Evolutionary conservation across 257 asterid species (phyloP).

Genomic region (Penstemon davidsonii): DNA sequence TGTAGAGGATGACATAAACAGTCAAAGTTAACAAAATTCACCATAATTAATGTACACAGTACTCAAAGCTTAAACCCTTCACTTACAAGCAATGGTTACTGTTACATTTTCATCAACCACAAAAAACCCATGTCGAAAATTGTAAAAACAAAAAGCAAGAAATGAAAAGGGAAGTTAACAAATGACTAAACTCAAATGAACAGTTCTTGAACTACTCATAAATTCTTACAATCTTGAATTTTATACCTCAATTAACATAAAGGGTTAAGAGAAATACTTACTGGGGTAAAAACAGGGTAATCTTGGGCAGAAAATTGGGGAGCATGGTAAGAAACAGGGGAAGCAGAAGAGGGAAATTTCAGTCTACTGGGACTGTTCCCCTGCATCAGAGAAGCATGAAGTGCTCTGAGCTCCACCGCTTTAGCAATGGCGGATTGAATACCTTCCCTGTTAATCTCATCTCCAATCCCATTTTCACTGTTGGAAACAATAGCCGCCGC

Average conservation of each 20-base stretch:
- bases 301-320: constrained; percentile 78
- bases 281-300: constrained; percentile 93
- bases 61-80: constrained; percentile 14
- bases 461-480: constrained; percentile 26
- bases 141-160: no score
- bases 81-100: constrained; percentile 29
- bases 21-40: background rate
- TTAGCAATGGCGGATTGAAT: constrained; percentile 79
- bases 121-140: no score
- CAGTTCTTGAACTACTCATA: no score
- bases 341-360: constrained; percentile 45
- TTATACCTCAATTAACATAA: no score
- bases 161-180: no score
- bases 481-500: constrained; percentile 32
- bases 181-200: no score
- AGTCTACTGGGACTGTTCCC: constrained; percentile 38
- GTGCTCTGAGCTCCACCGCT: constrained; percentile 87
- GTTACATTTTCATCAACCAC: no score
- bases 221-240: no score
- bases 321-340: constrained; percentile 65
- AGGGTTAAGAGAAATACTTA: constrained; percentile 31
- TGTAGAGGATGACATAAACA: background rate
- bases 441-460: constrained; percentile 49
- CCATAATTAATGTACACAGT: background rate
- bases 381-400: constrained; percentile 63